Base-by-base conservation (phyloP, 2,329 filamentous ascomycete genomes). In the Colletotrichum sansevieriae region DNA sequence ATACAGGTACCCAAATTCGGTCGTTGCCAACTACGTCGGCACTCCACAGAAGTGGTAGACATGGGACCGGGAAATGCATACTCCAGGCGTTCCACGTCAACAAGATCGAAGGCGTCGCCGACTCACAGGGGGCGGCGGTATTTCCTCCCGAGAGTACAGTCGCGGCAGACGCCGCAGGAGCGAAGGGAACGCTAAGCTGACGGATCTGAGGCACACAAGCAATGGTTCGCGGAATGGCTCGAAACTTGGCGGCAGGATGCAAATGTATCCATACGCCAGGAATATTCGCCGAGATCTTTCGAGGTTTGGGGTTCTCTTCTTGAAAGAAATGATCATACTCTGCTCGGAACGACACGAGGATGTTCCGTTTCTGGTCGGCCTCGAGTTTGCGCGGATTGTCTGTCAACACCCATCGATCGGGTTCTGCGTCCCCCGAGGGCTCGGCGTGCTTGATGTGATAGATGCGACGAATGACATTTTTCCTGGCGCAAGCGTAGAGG, bases 351-450 rank as follows among this genome's bases (percentile, higher is more conserved):
- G 25, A 29, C 47, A 49, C 22, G 20, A 69, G 15, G 5, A 69
- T 52, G 1, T 44, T 15, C 33, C 63, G 49, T 3, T n/a, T 41
- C 5, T 69, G 49, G 20, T 61, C 66, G 4, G 63, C 20, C 5
- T 69, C 66, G 22, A 66, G 55, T 35, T 66, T 61, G 22, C 55
- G 20, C 11, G 63, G 25, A n/a, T 60, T 56, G 20, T 29, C 46
- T 3, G 68, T 59, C 43, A 68, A 25, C 2, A 69, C 46, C 68
- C 65, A 70, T 41, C 41, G 60, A 29, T 68, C 68, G 12, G 43
- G 11, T 2, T 44, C 37, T n/a, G 54, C 47, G 49, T n/a, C 13
- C 9, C 29, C 41, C 15, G 13, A 41, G 3, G 22, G 33, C 13
- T 57, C 43, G 25, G 33, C 22, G 22, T 70, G 39, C 8, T 63